Conservation (phyloP, 2,329 filamentous ascomycete species). For the Ophiostoma populinum region DNA sequence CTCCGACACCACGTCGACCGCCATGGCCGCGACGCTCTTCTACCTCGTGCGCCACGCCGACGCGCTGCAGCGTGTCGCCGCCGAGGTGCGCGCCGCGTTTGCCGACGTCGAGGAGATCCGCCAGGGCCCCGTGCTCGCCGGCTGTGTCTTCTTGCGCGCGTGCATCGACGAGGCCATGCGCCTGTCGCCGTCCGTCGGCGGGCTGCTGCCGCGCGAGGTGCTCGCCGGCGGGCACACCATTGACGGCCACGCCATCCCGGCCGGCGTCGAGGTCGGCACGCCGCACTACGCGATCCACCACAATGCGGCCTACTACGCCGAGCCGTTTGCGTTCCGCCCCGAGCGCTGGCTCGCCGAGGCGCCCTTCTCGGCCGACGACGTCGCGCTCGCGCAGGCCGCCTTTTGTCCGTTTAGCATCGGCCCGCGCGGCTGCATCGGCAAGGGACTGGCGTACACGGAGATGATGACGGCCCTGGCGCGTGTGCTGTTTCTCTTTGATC, state of each 20-base stretch:
- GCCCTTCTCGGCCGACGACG: conserved; percentile 30
- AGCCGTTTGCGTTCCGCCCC: conserved; percentile 40
- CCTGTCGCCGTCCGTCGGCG: conserved; percentile 41
- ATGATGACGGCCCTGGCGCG: conserved; percentile 46
- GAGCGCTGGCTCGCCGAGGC: conserved; percentile 41
- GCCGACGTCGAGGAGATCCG: conserved; percentile 34
- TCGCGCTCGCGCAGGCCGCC: conserved; percentile 41
- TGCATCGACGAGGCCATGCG: conserved; percentile 51
- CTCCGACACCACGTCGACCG: conserved; percentile 55
- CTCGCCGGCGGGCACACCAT: conserved; percentile 35
- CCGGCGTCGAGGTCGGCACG: conserved; percentile 44
- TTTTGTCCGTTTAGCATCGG: conserved; percentile 63
- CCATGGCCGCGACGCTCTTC: conserved; percentile 44
- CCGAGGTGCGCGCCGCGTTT: conserved; percentile 37
- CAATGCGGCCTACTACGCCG: conserved; percentile 42
- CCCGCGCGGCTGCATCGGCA: conserved; percentile 54
- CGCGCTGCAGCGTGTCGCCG: conserved; percentile 27
- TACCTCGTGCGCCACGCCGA: conserved; percentile 38
- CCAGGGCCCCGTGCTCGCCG: conserved; percentile 29
- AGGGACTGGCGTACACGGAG: conserved; percentile 50
- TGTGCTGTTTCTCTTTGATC: conserved; percentile 42
- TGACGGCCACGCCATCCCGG: conserved; percentile 35
- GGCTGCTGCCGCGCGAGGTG: conserved; percentile 42
- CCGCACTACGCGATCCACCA: conserved; percentile 55
- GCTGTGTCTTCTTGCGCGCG: conserved; percentile 41